phyloP scores from a whole-genome alignment of 1,284 basidiomycete species.

The Fomitopsis palustris region DNA sequence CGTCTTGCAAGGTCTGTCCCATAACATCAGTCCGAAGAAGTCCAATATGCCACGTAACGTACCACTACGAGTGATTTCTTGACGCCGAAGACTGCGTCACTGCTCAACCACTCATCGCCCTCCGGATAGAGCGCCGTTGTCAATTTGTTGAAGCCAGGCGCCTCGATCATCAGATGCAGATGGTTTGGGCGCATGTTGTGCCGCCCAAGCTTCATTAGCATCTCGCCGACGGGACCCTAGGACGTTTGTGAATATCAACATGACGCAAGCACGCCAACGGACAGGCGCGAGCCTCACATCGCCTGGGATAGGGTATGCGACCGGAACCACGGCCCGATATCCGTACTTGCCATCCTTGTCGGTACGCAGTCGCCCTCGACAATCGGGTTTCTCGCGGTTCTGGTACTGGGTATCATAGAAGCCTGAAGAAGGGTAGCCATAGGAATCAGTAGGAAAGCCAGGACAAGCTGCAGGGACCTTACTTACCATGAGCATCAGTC shows the following conservation, averaged over 20 bases:
- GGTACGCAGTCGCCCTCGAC: conserved; percentile 67
- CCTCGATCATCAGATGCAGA: conserved; percentile 71
- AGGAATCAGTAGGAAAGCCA: background rate
- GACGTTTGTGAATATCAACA: background rate
- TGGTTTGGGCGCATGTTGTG: conserved; percentile 82
- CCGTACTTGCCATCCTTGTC: conserved; percentile 65
- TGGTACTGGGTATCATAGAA: conserved; percentile 66
- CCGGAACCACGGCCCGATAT: conserved; percentile 77
- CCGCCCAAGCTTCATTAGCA: conserved; percentile 57
- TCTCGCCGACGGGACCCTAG: conserved; percentile 69
- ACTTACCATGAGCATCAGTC: conserved; percentile 68
- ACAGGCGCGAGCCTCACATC: too few relatives aligned
- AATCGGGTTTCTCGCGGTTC: conserved; percentile 62
- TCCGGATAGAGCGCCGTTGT: conserved; percentile 75
- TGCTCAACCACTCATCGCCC: conserved; percentile 62
- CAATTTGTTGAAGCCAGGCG: conserved; percentile 69
- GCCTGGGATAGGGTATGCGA: conserved; percentile 77
- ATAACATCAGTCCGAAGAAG: background rate
- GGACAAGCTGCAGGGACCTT: conserved; percentile 15
- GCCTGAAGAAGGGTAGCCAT: conserved; percentile 27
- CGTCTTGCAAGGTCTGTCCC: conserved; percentile 42
- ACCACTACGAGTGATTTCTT: conserved; percentile 60
- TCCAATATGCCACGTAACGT: conserved; percentile 18
- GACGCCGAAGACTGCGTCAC: conserved; percentile 79
- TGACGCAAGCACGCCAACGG: conserved; percentile 2